Evolutionary conservation across 2,329 filamentous ascomycete species (phyloP).

Genomic region (Fusarium ambrosium): DNA sequence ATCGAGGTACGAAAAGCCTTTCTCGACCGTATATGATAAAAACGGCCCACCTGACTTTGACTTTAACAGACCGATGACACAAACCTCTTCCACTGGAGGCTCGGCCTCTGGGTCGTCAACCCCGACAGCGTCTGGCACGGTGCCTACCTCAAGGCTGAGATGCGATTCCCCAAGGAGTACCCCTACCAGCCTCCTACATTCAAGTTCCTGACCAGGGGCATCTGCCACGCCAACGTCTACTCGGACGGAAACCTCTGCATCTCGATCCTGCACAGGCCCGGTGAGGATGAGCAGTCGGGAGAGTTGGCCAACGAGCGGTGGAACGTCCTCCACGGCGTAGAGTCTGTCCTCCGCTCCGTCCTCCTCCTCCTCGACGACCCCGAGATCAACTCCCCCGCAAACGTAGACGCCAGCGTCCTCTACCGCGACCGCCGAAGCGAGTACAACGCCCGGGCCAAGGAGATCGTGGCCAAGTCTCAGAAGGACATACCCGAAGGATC

Average conservation of each 20-base stretch:
- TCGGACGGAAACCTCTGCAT: constrained; percentile 92
- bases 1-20: constrained; percentile 75
- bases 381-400: constrained; percentile 92
- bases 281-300: constrained; percentile 92
- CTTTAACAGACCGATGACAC: constrained; percentile 75
- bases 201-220: constrained; percentile 79
- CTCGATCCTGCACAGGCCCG: constrained; percentile 93
- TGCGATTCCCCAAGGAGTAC: constrained; percentile 90
- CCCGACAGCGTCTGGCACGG: constrained; percentile 92
- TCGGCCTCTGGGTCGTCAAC: constrained; percentile 93
- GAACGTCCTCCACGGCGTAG: constrained; percentile 93
- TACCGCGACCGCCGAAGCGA: constrained; percentile 78
- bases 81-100: constrained; percentile 89
- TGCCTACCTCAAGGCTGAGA: constrained; percentile 90
- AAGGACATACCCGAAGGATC: constrained; percentile 84
- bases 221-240: constrained; percentile 96
- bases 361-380: constrained; percentile 93
- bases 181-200: constrained; percentile 92
- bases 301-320: constrained; percentile 92
- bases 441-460: constrained; percentile 79
- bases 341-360: constrained; percentile 93
- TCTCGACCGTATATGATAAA: background rate
- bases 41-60: constrained; percentile 15
- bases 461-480: constrained; percentile 80
- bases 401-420: constrained; percentile 91